These are phyloP conservation scores for Lepidium campestre DNA, from an alignment of 441 rosid species.

Conservation along the genomic window DNA sequence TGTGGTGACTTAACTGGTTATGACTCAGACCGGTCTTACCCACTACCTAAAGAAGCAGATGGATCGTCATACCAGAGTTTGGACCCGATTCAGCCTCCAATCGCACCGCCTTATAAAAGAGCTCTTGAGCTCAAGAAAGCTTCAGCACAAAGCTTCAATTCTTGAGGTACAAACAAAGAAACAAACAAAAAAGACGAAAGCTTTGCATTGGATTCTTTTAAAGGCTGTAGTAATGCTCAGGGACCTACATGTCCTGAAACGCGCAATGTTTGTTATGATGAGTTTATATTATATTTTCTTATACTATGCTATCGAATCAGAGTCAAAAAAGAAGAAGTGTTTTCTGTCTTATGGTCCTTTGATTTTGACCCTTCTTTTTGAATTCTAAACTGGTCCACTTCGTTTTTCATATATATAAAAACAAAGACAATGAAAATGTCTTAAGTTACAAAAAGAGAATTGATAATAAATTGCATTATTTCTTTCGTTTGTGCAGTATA, in stretches of 20 bases:
- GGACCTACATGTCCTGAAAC: conserved; percentile 21
- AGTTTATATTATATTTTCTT: not conserved
- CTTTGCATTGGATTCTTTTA: conserved; percentile 52
- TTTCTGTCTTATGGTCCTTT: conserved; percentile 11
- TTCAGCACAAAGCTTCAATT: conserved; percentile 40
- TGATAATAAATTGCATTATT: not conserved
- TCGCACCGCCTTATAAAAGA: conserved; percentile 89
- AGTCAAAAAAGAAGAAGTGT: conserved; percentile 18
- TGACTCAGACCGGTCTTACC: conserved; percentile 92
- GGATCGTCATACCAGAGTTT: conserved; percentile 71
- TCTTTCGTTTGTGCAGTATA: not conserved
- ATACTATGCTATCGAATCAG: not conserved
- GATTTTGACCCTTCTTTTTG: conserved; percentile 17
- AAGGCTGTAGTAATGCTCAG: conserved; percentile 3
- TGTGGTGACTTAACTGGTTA: conserved; percentile 87
- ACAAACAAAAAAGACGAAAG: conserved; percentile 34
- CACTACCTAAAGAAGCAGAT: conserved; percentile 69
- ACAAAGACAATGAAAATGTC: not conserved
- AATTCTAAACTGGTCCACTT: conserved; percentile 1
- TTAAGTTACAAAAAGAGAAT: not conserved
- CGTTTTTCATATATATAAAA: not conserved
- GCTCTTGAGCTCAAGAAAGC: conserved; percentile 96
- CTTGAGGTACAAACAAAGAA: not conserved
- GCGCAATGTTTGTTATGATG: conserved; percentile 14
- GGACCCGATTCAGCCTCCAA: conserved; percentile 92